These are phyloP conservation scores for Thermochaetoides thermophila DNA, from an alignment of 495 filamentous ascomycete species.

Conservation along the genomic window DNA sequence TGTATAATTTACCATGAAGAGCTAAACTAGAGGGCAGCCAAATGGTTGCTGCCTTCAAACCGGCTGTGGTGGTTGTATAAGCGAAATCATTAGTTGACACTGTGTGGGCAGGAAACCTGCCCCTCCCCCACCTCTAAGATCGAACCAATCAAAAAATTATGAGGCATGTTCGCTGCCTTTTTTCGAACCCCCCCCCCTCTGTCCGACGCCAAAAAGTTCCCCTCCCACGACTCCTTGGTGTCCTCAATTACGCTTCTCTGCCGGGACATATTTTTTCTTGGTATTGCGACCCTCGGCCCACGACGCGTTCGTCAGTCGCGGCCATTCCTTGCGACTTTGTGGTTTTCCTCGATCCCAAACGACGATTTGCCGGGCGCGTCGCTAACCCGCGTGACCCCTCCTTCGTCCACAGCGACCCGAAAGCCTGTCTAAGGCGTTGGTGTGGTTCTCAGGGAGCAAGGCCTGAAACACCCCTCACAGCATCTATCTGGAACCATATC, in stretches of 20 bases:
- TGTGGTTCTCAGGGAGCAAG: conserved; percentile 6
- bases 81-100: no score
- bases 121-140: conserved; percentile 8
- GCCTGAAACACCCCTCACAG: conserved; percentile 4
- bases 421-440: no score
- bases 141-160: conserved; percentile 9
- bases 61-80: no score
- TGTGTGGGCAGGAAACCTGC: conserved; percentile 2
- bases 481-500: no score
- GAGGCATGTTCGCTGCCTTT: conserved; percentile 6
- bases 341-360: no score
- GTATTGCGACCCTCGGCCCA: background rate
- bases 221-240: conserved; percentile 3
- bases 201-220: conserved; percentile 5
- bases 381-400: no score
- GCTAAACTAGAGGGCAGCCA: no score
- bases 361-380: no score
- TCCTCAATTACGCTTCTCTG: conserved; percentile 2
- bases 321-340: background rate
- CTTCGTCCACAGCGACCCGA: no score
- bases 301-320: conserved; percentile 3
- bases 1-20: no score
- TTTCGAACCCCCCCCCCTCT: no score
- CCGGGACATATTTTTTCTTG: conserved; percentile 4
- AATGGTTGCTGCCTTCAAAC: no score